These are phyloP conservation scores for Pythium phragmiticola DNA, from an alignment of 352 stramenopile species.

Conservation along the genomic window DNA sequence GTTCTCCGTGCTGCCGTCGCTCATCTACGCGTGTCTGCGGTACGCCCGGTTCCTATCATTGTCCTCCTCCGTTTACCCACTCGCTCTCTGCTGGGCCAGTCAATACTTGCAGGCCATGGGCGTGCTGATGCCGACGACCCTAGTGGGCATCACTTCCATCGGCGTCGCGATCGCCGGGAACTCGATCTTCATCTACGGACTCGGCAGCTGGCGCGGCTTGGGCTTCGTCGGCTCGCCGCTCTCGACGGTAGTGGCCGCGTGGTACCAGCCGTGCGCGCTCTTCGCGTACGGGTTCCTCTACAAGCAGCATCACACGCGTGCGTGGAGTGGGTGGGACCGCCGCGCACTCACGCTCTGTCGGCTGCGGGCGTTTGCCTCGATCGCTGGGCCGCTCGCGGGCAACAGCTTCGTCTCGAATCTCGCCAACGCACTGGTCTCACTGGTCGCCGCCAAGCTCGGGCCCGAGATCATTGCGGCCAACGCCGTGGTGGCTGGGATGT, in stretches of 20 bases:
- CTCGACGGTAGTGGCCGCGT: slow-evolving; percentile 72
- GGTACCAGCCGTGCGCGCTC: slow-evolving; percentile 69
- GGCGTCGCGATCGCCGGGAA: slow-evolving; percentile 55
- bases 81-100: slow-evolving; percentile 19
- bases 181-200: slow-evolving; percentile 73
- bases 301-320: slow-evolving; percentile 50
- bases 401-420: slow-evolving; percentile 79
- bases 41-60: slow-evolving; percentile 15
- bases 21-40: slow-evolving; percentile 67
- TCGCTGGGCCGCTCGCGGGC: slow-evolving; percentile 61
- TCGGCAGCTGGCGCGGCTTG: slow-evolving; percentile 47
- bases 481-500: slow-evolving; percentile 67
- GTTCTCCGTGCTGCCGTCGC: slow-evolving; percentile 53
- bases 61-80: neutral
- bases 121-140: slow-evolving; percentile 60
- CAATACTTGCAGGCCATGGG: slow-evolving; percentile 75
- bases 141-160: slow-evolving; percentile 65
- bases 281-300: slow-evolving; percentile 60
- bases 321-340: slow-evolving; percentile 61
- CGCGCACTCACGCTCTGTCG: slow-evolving; percentile 42
- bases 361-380: slow-evolving; percentile 44
- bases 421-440: slow-evolving; percentile 59
- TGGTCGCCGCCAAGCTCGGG: slow-evolving; percentile 64
- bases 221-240: slow-evolving; percentile 82
- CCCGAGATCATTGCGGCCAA: slow-evolving; percentile 63